phyloP scores from a whole-genome alignment of 2,329 filamentous ascomycete genomes.

The Arthroderma uncinatum region DNA sequence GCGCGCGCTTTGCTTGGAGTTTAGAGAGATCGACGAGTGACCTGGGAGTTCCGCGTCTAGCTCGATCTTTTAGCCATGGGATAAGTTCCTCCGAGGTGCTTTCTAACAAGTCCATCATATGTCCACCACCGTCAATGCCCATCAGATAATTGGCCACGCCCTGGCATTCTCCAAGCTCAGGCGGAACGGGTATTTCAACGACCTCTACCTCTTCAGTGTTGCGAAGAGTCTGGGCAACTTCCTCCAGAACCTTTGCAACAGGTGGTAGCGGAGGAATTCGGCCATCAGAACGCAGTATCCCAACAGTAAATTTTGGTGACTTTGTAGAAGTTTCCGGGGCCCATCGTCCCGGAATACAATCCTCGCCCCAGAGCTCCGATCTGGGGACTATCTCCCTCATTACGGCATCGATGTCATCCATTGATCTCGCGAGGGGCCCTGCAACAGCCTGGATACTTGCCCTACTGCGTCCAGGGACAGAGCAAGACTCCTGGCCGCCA shows the following conservation, averaged over 20 bases:
- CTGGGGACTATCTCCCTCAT: slow-evolving; percentile 43
- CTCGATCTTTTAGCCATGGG: slow-evolving; percentile 46
- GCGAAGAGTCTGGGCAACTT: slow-evolving; percentile 28
- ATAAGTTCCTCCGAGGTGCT: slow-evolving; percentile 46
- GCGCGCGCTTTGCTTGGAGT: slow-evolving; percentile 42
- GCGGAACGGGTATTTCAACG: slow-evolving; percentile 46
- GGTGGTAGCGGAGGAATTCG: slow-evolving; percentile 32
- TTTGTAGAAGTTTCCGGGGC: slow-evolving; percentile 19
- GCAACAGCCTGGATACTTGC: slow-evolving; percentile 41
- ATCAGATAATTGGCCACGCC: slow-evolving; percentile 48
- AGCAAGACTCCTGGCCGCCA: slow-evolving; percentile 41
- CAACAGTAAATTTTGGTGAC: slow-evolving; percentile 30
- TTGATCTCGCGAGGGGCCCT: slow-evolving; percentile 32
- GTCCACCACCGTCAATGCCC: slow-evolving; percentile 45
- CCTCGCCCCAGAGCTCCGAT: slow-evolving; percentile 43
- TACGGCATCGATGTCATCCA: slow-evolving; percentile 36
- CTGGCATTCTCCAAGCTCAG: slow-evolving; percentile 45
- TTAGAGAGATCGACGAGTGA: slow-evolving; percentile 40
- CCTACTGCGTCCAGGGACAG: slow-evolving; percentile 38
- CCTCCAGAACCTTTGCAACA: slow-evolving; percentile 29
- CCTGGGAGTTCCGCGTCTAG: slow-evolving; percentile 40
- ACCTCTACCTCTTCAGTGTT: slow-evolving; percentile 41
- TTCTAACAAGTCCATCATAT: slow-evolving; percentile 48
- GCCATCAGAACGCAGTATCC: slow-evolving; percentile 32
- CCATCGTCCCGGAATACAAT: slow-evolving; percentile 36